These are phyloP conservation scores for Cenchrus americanus DNA, from an alignment of 176 grass and related monocot species.

Conservation along the genomic window DNA sequence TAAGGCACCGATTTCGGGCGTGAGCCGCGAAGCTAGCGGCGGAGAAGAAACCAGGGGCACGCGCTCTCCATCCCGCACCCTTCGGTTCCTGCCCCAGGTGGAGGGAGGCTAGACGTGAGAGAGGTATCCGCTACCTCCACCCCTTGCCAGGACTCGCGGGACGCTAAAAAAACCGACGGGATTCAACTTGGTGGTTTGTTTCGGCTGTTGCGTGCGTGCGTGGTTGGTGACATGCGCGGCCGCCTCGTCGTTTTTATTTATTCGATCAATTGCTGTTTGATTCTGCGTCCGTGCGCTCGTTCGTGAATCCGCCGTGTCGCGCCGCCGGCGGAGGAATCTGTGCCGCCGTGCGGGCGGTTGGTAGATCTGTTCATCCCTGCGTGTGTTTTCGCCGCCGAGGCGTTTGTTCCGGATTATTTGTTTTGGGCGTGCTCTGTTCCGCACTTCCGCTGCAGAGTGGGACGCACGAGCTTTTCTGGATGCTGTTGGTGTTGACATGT, in stretches of 20 bases:
- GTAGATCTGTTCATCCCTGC: slow-evolving; percentile 60
- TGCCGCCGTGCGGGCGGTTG: slow-evolving; percentile 35
- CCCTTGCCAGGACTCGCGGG: slow-evolving; percentile 22
- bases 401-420: slow-evolving; percentile 2
- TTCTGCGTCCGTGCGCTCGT: slow-evolving; percentile 24
- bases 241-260: slow-evolving; percentile 32
- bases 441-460: slow-evolving; percentile 2
- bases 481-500: slow-evolving; percentile 47
- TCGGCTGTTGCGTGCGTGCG: slow-evolving; percentile 22
- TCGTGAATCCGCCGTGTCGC: slow-evolving; percentile 34
- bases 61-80: neutral
- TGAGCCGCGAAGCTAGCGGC: slow-evolving; percentile 15
- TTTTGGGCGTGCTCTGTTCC: slow-evolving; percentile 32
- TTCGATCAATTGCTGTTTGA: slow-evolving; percentile 35
- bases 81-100: slow-evolving; percentile 26
- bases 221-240: slow-evolving; percentile 18
- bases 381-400: slow-evolving; percentile 1
- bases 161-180: slow-evolving; percentile 25
- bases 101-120: slow-evolving; percentile 35
- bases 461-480: slow-evolving; percentile 36
- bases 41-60: slow-evolving; percentile 6
- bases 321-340: slow-evolving; percentile 41
- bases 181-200: slow-evolving; percentile 32
- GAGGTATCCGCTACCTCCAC: slow-evolving; percentile 44
- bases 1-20: slow-evolving; percentile 6